phyloP scores from a whole-genome alignment of 2,329 filamentous ascomycete genomes.

The Proliferodiscus dingleyae region DNA sequence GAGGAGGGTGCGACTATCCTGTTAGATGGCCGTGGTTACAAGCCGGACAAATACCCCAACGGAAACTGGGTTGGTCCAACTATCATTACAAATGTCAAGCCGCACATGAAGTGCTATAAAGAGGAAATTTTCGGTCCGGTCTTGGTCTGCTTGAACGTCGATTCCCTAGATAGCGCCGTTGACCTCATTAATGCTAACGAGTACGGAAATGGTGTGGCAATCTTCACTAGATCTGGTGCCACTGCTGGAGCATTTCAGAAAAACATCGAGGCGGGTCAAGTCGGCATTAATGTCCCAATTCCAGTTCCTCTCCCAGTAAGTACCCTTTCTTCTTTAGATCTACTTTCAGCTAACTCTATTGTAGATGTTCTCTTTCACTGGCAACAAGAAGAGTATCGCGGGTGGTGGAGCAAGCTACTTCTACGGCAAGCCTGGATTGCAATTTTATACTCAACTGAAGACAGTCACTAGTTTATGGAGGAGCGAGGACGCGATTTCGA shows the following conservation, averaged over 20 bases:
- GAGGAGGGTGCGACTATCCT: constrained; percentile 76
- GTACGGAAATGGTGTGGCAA: constrained; percentile 81
- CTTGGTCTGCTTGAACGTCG: constrained; percentile 73
- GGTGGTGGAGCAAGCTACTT: constrained; percentile 91
- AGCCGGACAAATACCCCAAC: constrained; percentile 73
- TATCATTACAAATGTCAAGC: constrained; percentile 75
- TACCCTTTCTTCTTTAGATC: not conserved
- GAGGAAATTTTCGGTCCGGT: constrained; percentile 87
- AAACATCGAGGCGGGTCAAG: constrained; percentile 78
- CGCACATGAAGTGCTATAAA: constrained; percentile 76
- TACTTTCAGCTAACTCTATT: constrained; percentile 7
- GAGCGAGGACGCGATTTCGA: constrained; percentile 75
- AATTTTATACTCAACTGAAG: constrained; percentile 97
- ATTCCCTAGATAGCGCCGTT: constrained; percentile 74
- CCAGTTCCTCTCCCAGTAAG: constrained; percentile 29
- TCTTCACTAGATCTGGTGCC: constrained; percentile 75
- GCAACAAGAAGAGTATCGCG: constrained; percentile 84
- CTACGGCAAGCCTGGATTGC: constrained; percentile 86
- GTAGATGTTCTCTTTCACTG: constrained; percentile 66
- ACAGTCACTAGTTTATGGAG: constrained; percentile 93
- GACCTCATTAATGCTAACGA: constrained; percentile 79
- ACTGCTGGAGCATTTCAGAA: constrained; percentile 75
- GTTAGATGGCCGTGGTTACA: constrained; percentile 73
- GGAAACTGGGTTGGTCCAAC: constrained; percentile 84
- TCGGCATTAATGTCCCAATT: constrained; percentile 81